These are phyloP conservation scores for Talaromyces pinophilus DNA, from an alignment of 2,329 filamentous ascomycete genomes.

Conservation along the genomic window DNA sequence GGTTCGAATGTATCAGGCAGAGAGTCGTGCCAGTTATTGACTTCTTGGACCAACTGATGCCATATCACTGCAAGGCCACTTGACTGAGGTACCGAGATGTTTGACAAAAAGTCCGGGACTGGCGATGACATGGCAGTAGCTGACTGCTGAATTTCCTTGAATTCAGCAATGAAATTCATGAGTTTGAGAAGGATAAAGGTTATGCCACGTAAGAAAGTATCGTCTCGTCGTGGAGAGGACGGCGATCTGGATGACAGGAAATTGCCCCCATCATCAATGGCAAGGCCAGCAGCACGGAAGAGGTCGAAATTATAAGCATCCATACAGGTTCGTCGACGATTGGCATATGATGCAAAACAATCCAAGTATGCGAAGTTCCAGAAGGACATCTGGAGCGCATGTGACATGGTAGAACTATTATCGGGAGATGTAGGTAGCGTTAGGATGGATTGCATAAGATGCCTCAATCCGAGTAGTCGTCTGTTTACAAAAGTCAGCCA, in stretches of 20 bases:
- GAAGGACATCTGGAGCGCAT: constrained; percentile 59
- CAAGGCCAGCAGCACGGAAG: constrained; percentile 63
- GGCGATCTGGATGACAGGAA: constrained; percentile 36
- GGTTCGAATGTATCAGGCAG: constrained; percentile 61
- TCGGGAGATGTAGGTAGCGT: constrained; percentile 30
- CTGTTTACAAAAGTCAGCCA: constrained; percentile 30
- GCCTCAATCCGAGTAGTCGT: constrained; percentile 62
- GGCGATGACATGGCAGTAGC: constrained; percentile 29
- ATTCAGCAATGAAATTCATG: constrained; percentile 62
- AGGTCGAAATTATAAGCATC: constrained; percentile 59
- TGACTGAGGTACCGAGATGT: constrained; percentile 46
- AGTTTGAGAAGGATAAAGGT: constrained; percentile 65
- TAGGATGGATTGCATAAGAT: constrained; percentile 54
- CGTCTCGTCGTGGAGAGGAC: constrained; percentile 54
- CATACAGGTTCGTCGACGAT: constrained; percentile 58
- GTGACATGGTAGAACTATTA: constrained; percentile 42
- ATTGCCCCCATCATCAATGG: constrained; percentile 48
- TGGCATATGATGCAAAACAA: constrained; percentile 63
- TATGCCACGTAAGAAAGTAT: constrained; percentile 62
- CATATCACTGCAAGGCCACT: constrained; percentile 54
- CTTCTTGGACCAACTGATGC: constrained; percentile 56
- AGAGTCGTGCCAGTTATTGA: constrained; percentile 59
- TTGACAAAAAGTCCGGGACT: constrained; percentile 34
- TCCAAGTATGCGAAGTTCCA: constrained; percentile 67
- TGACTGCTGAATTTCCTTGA: constrained; percentile 52